A percentile compares a stretch with the other conserved stretches of the same genome.
Evolutionary conservation across 1,284 basidiomycete genomes (phyloP).

Genomic region (Mycena sp.): DNA sequence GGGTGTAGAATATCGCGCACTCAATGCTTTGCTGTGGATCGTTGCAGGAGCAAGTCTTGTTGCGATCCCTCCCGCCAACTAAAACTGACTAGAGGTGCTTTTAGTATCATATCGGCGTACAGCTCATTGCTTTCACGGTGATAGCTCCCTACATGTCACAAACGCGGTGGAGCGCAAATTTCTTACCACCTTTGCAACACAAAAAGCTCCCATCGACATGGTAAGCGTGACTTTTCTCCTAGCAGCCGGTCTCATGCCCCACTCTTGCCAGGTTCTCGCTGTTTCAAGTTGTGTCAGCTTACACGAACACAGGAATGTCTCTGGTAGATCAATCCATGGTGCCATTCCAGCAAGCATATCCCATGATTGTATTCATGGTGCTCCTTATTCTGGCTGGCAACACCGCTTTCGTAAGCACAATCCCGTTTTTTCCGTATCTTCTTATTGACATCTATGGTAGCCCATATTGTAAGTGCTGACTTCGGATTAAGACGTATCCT

Average conservation of each 20-base stretch:
- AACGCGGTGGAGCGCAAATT: conserved; percentile 60
- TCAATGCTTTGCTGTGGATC: conserved; percentile 84
- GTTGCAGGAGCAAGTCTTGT: conserved; percentile 67
- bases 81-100: conserved; percentile 31
- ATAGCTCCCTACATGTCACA: conserved; percentile 82
- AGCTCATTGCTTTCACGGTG: conserved; percentile 74
- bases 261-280: conserved; percentile 75
- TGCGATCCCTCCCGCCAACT: conserved; percentile 28
- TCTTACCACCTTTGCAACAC: conserved; percentile 64
- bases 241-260: not conserved
- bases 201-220: conserved; percentile 67
- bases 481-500: not conserved
- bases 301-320: conserved; percentile 91
- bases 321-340: conserved; percentile 92
- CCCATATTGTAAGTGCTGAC: conserved; percentile 73
- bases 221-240: conserved; percentile 43
- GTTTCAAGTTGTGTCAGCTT: conserved; percentile 89
- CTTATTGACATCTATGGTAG: conserved; percentile 46
- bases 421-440: not conserved
- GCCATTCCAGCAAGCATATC: conserved; percentile 88
- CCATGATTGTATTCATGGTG: conserved; percentile 74
- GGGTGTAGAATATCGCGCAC: conserved; percentile 93
- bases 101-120: conserved; percentile 79
- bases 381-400: conserved; percentile 89
- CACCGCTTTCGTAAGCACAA: conserved; percentile 86